These are phyloP conservation scores for Cercospora sp. DNA, from an alignment of 2,329 filamentous ascomycete genomes.

Conservation along the genomic window DNA sequence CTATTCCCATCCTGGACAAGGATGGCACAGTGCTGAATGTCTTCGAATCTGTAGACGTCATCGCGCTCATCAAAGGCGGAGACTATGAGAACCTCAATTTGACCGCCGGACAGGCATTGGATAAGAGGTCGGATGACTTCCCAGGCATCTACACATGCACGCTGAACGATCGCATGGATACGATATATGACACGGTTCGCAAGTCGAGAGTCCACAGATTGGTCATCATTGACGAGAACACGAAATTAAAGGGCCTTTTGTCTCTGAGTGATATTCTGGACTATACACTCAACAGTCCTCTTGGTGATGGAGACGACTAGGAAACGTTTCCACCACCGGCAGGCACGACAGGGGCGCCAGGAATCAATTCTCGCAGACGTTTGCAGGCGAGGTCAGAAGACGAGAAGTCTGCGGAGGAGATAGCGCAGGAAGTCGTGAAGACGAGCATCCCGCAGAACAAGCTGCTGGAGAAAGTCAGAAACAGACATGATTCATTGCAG, in stretches of 20 bases:
- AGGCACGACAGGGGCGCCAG: background rate
- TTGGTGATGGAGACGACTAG: slow-evolving; percentile 33
- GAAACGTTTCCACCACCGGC: background rate
- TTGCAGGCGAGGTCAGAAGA: background rate
- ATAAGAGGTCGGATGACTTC: slow-evolving; percentile 85
- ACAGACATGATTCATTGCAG: slow-evolving; percentile 4
- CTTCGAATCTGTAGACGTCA: slow-evolving; percentile 96
- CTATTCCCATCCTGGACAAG: slow-evolving; percentile 88
- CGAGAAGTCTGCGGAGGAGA: background rate
- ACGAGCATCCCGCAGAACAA: slow-evolving; percentile 5
- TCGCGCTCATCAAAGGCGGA: slow-evolving; percentile 90
- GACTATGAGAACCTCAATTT: slow-evolving; percentile 87
- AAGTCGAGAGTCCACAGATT: slow-evolving; percentile 92
- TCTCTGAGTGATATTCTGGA: slow-evolving; percentile 95
- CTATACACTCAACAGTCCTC: slow-evolving; percentile 67
- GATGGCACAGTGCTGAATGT: slow-evolving; percentile 81
- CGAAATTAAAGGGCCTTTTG: slow-evolving; percentile 81
- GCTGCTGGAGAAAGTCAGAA: slow-evolving; percentile 1
- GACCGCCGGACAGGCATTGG: slow-evolving; percentile 83
- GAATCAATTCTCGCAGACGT: background rate
- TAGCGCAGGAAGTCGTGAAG: background rate
- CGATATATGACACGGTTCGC: slow-evolving; percentile 94
- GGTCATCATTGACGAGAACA: slow-evolving; percentile 88
- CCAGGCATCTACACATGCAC: slow-evolving; percentile 96
- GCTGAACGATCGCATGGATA: slow-evolving; percentile 85